These are phyloP conservation scores for Penicillium paradoxum DNA, from an alignment of 495 filamentous ascomycete species.

Conservation along the genomic window DNA sequence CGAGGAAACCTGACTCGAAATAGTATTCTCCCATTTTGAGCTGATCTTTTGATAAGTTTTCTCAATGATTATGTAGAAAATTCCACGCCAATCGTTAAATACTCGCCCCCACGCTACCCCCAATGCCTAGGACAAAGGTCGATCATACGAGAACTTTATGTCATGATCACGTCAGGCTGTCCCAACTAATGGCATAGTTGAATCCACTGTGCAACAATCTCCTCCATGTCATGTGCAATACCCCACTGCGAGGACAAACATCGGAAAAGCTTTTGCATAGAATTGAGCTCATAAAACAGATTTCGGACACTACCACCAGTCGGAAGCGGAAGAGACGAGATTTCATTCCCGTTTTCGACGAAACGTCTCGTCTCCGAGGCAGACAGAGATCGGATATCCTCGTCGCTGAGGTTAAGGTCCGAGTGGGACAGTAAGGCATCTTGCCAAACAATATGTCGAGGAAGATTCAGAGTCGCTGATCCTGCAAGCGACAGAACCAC, in stretches of 20 bases:
- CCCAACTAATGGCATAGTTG: constrained; percentile 35
- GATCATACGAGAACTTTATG: not conserved
- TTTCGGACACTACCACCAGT: constrained; percentile 30
- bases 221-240: constrained; percentile 47
- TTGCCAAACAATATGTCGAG: constrained; percentile 41
- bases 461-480: constrained; percentile 32
- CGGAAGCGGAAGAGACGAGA: constrained; percentile 8
- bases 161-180: not conserved
- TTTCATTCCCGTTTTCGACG: constrained; percentile 24
- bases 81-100: no score
- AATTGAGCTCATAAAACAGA: constrained; percentile 46
- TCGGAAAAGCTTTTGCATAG: constrained; percentile 47
- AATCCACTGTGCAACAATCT: constrained; percentile 45
- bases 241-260: constrained; percentile 47
- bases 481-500: constrained; percentile 39
- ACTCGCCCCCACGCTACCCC: no score
- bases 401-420: constrained; percentile 30
- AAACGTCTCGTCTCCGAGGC: constrained; percentile 38
- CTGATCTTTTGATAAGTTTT: no score
- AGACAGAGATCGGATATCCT: constrained; percentile 16
- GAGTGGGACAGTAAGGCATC: constrained; percentile 34
- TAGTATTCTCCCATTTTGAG: no score
- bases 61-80: no score
- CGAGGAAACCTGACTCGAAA: no score
- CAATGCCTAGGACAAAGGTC: not conserved